Base-by-base conservation (phyloP, 139 green algal genomes). In the Micractinium sp. region DNA sequence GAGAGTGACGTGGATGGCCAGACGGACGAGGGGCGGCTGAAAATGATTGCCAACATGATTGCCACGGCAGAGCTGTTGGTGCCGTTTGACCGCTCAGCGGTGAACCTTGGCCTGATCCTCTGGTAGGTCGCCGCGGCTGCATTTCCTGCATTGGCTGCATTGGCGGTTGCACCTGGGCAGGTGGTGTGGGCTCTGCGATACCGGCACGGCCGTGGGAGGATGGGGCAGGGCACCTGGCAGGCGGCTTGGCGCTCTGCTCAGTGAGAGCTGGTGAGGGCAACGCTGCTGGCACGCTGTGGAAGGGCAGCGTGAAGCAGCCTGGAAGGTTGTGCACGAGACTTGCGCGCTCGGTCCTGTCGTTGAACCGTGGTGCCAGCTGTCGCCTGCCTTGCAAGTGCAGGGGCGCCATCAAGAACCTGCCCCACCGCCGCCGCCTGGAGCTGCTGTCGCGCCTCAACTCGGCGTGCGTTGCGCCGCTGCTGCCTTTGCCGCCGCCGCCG, bases 41-140 rank as follows among this genome's bases (percentile, higher is more conserved):
- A 27, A 18, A 82, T 73, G 71, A n/a, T 81, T n/a, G 36, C 33
- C 39, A 88, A 88, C 85, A 81, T 88, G 71, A 47, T 80, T 33
- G 33, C 33, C 74, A 80, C 74, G 5, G 71, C 71, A 56, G 85
- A 88, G 71, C 71, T 88, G 71, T 74, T 92, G 69, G 61, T 92
- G 15, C 90, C 90, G 19, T 92, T 86, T 31, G 87, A 89, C 47
- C 27, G 29, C 5, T 56, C 56, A 13, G 86, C 61, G 19, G 81
- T 89, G 36, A 92, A 91, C 35, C 29, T 92, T 13, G 90, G 67
- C 14, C 61, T 91, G n/a, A 75, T 89, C 19, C 66, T 92, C 14
- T 92, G 90, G 90, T 90, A 80, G 35, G 87, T 14, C 13, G 23
- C 22, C 38, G 12, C 1, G 20, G 35, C 38, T 56, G 47, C 47